A percentile compares a stretch with the other conserved stretches of the same genome.
phyloP scores from a whole-genome alignment of 768 basidiomycete species.

The Lentinula aciculospora region DNA sequence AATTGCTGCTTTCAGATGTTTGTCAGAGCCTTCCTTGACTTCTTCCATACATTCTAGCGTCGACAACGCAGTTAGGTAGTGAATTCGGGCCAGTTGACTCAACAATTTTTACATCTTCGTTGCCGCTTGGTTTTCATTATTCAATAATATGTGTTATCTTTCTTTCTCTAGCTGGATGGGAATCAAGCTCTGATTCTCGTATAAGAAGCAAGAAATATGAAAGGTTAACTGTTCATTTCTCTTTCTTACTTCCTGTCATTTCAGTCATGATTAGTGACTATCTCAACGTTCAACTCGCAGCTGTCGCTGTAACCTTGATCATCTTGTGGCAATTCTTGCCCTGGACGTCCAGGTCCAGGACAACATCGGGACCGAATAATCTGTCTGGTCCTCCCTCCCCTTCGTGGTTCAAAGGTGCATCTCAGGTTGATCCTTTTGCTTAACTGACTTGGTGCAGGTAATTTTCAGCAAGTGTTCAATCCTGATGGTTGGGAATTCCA shows the following conservation, averaged over 20 bases:
- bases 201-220: no score
- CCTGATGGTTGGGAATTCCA: not conserved
- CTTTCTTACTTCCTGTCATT: not conserved
- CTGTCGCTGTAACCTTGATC: not conserved
- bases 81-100: not conserved
- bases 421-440: not conserved
- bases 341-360: not conserved
- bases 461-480: constrained; percentile 3
- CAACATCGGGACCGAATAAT: not conserved
- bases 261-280: not conserved
- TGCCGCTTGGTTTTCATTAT: not conserved
- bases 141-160: no score
- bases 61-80: not conserved
- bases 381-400: not conserved
- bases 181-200: no score
- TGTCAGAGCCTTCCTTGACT: not conserved
- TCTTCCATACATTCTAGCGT: not conserved
- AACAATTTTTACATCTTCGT: not conserved
- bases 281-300: not conserved
- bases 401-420: not conserved
- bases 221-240: not conserved
- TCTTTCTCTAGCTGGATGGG: no score
- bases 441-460: not conserved
- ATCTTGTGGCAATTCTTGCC: not conserved
- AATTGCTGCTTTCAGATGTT: not conserved